Conservation (phyloP, 345 rosid genomes). For the Pseudoturritis turrita region DNA sequence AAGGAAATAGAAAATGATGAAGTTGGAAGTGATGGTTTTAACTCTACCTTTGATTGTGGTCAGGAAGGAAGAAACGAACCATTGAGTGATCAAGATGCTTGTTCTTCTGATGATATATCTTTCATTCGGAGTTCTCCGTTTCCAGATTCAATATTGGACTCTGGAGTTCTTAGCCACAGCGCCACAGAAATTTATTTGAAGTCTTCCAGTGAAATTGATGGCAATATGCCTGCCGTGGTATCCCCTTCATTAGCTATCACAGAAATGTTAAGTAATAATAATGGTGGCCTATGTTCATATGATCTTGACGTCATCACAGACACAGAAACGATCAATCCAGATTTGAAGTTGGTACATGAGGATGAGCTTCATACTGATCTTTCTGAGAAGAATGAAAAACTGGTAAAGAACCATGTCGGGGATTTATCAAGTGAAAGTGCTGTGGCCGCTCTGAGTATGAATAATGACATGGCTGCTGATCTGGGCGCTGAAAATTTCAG, state of each 20-base stretch:
- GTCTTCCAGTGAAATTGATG: slow-evolving; percentile 23
- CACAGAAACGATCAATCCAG: slow-evolving; percentile 18
- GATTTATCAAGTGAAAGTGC: slow-evolving; percentile 12
- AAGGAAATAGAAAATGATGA: neutral
- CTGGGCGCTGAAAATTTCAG: slow-evolving; percentile 22
- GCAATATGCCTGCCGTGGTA: slow-evolving; percentile 17
- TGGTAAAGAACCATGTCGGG: slow-evolving; percentile 9
- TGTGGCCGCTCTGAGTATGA: slow-evolving; percentile 28
- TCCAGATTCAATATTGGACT: slow-evolving; percentile 15
- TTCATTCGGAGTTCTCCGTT: slow-evolving; percentile 12
- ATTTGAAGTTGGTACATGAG: slow-evolving; percentile 20
- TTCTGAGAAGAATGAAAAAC: slow-evolving; percentile 25
- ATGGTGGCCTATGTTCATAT: slow-evolving; percentile 20
- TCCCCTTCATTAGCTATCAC: slow-evolving; percentile 22
- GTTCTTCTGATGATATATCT: slow-evolving; percentile 4
- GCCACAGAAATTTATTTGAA: slow-evolving; percentile 18
- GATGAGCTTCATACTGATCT: slow-evolving; percentile 21
- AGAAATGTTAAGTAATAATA: slow-evolving; percentile 17
- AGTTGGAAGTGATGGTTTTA: slow-evolving; percentile 15
- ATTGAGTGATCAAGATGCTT: slow-evolving; percentile 4
- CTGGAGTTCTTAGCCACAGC: slow-evolving; percentile 6
- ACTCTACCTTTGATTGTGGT: slow-evolving; percentile 12
- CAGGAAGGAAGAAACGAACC: slow-evolving; percentile 20
- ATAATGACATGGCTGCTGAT: slow-evolving; percentile 33
- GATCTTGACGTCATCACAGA: slow-evolving; percentile 13